These are phyloP conservation scores for Lithohypha guttulata DNA, from an alignment of 2,329 filamentous ascomycete genomes.

Conservation along the genomic window DNA sequence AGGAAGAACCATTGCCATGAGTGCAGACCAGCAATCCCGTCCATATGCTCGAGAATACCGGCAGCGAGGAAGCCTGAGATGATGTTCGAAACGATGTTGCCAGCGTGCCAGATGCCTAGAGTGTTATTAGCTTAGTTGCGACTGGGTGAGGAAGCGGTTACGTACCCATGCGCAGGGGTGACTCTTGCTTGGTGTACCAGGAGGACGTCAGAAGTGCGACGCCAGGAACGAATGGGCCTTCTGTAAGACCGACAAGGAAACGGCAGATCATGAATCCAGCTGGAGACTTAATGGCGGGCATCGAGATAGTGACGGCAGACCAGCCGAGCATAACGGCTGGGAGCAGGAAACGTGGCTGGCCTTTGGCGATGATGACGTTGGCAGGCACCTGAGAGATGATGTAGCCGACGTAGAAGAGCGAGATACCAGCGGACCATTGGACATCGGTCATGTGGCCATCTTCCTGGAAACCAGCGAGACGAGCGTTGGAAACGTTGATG, in stretches of 20 bases:
- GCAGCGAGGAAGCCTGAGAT: slow-evolving; percentile 58
- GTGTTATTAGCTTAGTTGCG: too few species aligned
- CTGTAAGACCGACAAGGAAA: slow-evolving; percentile 31
- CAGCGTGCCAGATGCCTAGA: slow-evolving; percentile 36
- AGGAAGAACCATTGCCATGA: slow-evolving; percentile 24
- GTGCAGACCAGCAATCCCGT: slow-evolving; percentile 6
- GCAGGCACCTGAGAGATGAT: slow-evolving; percentile 44
- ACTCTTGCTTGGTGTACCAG: slow-evolving; percentile 33
- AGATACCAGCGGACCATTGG: slow-evolving; percentile 26
- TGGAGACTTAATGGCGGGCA: slow-evolving; percentile 31
- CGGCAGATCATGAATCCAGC: too few species aligned
- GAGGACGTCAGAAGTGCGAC: slow-evolving; percentile 33
- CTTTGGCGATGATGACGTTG: slow-evolving; percentile 26
- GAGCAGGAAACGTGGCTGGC: too few species aligned
- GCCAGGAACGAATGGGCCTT: slow-evolving; percentile 47
- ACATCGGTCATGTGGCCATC: slow-evolving; percentile 31
- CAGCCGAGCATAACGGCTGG: slow-evolving; percentile 38
- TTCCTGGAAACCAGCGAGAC: slow-evolving; percentile 40
- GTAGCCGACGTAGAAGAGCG: slow-evolving; percentile 48
- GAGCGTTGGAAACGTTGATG: slow-evolving; percentile 48
- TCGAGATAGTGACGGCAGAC: slow-evolving; percentile 27
- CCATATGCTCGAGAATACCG: slow-evolving; percentile 57
- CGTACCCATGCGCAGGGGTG: too few species aligned
- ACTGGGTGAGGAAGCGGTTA: too few species aligned
- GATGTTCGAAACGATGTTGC: slow-evolving; percentile 46